Evolutionary conservation across 345 rosid genomes (phyloP), one percentile per base, ranked within the genome.

Genomic region (Rhodomyrtus tomentosa): DNA sequence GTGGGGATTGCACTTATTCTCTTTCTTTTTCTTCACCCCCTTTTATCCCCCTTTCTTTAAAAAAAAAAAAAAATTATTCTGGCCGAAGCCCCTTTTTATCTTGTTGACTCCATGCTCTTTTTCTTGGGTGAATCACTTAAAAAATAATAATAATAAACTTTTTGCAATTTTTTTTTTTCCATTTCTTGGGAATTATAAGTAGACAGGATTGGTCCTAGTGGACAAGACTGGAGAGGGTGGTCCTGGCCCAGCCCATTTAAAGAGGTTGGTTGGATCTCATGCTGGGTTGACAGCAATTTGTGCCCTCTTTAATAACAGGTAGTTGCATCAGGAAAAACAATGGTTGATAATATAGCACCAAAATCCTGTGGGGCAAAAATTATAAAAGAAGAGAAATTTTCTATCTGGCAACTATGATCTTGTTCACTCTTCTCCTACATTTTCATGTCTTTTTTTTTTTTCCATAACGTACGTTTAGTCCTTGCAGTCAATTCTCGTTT

Each of bases 1-100:
- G 81, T 50, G 85, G 85, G 85, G 55, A 51, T 83, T 62, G 81
- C 85, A 83, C 85, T 83, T 68, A 83, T 83, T 83, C 85, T 48
- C 38, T 45, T 83, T 62, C 76, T 73, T 29, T 52, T 83, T 29
- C 51, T 14, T 68, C 50, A 32, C 45, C 59, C 68, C 25, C 49
- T 25, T 21, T 51, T 50, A 2, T 4, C 6, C 42, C 3, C 5
- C 3, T 13, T 5, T 48, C 24, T 74, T 45, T 45, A 48, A 48
- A 48, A 48, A 48, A 2, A 38, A 2, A 38, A 3, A 3, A 3
- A 7, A 29, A n/a, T n/a, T 59, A 68, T 32, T 50, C 68, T 25
- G 24, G n/a, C n/a, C 54, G 36, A 59, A 45, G 36, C 13, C 55
- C 84, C 13, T 83, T 58, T 42, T n/a, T 27, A 58, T 40, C 50